Evolutionary conservation across 2,329 filamentous ascomycete genomes (phyloP), one percentile per base, ranked within the genome.

Genomic region (Cladophialophora chaetospira): DNA sequence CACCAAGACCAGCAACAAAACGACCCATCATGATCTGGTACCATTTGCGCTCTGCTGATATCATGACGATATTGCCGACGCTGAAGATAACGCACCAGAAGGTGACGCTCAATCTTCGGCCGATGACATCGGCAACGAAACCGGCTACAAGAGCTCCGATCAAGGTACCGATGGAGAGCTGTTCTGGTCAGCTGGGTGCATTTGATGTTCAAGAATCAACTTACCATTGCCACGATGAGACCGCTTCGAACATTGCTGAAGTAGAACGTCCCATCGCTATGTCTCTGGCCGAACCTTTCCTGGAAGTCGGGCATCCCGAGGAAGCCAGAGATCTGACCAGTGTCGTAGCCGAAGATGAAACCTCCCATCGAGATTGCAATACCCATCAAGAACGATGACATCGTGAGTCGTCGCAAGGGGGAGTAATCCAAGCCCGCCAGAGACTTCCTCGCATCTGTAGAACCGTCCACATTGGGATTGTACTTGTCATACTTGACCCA

Each of bases 121-220:
- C 75, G 23, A 76, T 65, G 1, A 69, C 66, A 66, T 79, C 75
- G 5, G 76, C 74, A 25, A 78, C 70, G 74, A 21, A 73, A 81
- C 63, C 75, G 81, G 70, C 82, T 81, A 60, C 76, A 83, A 69
- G 74, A 75, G 53, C 88, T 81, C 68, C 85, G 87, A 63, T 87
- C 80, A 92, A 91, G 66, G 88, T 90, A 72, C 85, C 83, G 69
- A 80, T 83, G 33, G 89, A 92, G 55, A 92, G 83, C 76, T 61
- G 31, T 15, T 31, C n/a, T 28, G 9, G 26, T 44, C 17, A 50
- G 47, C 33, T n/a, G 4, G 33, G 15, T 40, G n/a, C 21, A 26
- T 8, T 13, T 11, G 13, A 17, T 2, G 19, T 21, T 21, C 5
- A 11, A 15, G 21, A 13, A 31, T 31, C 13, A 2, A 63, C 68